Base-by-base conservation (phyloP, 768 basidiomycete species). In the Cystobasidium ongulense region DNA sequence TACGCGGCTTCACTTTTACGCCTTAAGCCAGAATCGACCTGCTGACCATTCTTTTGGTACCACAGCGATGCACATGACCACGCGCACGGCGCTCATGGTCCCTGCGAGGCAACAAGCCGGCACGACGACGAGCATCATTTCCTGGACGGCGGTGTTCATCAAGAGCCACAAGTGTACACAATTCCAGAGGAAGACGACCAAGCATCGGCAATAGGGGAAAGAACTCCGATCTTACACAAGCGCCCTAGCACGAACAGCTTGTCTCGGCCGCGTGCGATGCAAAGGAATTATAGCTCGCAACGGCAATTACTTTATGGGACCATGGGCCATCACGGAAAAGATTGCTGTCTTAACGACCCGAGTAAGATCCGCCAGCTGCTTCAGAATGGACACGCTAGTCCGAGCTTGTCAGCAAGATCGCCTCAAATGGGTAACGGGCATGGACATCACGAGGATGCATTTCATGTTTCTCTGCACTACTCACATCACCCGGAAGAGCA, bases 1-100 rank as follows among this genome's bases (percentile, higher is more conserved):
- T 71, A 33, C 4, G 68, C 46, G n/a, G 46, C 10, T 50, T 71
- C 52, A 33, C n/a, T 13, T 13, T 23, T 15, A 23, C 43, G 13
- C 43, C 43, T 13, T 46, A 13, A n/a, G n/a, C n/a, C n/a, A n/a
- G n/a, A n/a, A n/a, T 46, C 43, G 13, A 13, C 43, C n/a, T 46
- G n/a, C 43, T n/a, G 13, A n/a, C 17, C 27, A 17, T 59, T 27
- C 23, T 59, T 64, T 17, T 36, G 54, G 13, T 52, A 53, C 18
- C n/a, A 1, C 35, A 59, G 68, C 33, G 90, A 91, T 78, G 88
- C 87, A 0, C 88, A 92, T 78, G 83, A 81, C 17, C 87, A 86
- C 41, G 76, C 65, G 1, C 87, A 88, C 76, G 84, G 86, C 36
- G 86, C 89, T 0, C 90, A 90, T 80, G 90, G 88, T 0, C 89